Conservation (phyloP, 495 filamentous ascomycete genomes). For the Cercophora scortea region DNA sequence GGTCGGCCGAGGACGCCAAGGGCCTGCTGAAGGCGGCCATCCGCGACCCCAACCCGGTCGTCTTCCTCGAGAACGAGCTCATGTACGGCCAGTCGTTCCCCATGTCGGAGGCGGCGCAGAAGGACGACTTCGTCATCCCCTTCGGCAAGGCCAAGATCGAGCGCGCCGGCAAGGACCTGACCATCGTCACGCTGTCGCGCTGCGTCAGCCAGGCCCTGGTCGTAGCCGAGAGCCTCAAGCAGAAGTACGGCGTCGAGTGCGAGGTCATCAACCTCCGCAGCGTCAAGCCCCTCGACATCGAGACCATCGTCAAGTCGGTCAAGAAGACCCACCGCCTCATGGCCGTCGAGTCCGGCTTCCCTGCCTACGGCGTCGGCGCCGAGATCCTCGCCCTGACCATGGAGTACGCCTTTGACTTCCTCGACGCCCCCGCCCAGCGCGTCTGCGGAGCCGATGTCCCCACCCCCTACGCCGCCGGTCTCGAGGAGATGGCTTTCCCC, state of each 20-base stretch:
- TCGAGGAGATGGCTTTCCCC: slow-evolving; percentile 92
- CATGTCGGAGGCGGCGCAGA: slow-evolving; percentile 92
- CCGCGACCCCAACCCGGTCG: slow-evolving; percentile 93
- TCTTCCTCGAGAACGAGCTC: slow-evolving; percentile 95
- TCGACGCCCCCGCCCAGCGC: slow-evolving; percentile 85
- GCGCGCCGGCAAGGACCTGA: slow-evolving; percentile 89
- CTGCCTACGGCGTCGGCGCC: slow-evolving; percentile 81
- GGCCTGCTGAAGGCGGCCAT: slow-evolving; percentile 96
- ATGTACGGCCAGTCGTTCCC: slow-evolving; percentile 91
- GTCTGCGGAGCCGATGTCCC: slow-evolving; percentile 95
- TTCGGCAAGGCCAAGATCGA: slow-evolving; percentile 99
- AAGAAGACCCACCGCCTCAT: slow-evolving; percentile 96
- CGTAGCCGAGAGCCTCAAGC: slow-evolving; percentile 82
- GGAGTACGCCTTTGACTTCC: slow-evolving; percentile 98
- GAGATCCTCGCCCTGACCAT: slow-evolving; percentile 90
- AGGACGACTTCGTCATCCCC: slow-evolving; percentile 89
- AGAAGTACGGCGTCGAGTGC: slow-evolving; percentile 89
- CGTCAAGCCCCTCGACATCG: slow-evolving; percentile 91
- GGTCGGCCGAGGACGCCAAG: slow-evolving; percentile 97
- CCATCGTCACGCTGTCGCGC: slow-evolving; percentile 88
- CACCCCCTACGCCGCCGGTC: slow-evolving; percentile 79
- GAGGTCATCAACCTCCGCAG: slow-evolving; percentile 98
- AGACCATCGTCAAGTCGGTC: slow-evolving; percentile 88
- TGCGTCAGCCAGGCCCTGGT: slow-evolving; percentile 88
- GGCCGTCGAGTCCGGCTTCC: slow-evolving; percentile 92